phyloP scores from a whole-genome alignment of 2,329 filamentous ascomycete species.

The Colletotrichum gigasporum region DNA sequence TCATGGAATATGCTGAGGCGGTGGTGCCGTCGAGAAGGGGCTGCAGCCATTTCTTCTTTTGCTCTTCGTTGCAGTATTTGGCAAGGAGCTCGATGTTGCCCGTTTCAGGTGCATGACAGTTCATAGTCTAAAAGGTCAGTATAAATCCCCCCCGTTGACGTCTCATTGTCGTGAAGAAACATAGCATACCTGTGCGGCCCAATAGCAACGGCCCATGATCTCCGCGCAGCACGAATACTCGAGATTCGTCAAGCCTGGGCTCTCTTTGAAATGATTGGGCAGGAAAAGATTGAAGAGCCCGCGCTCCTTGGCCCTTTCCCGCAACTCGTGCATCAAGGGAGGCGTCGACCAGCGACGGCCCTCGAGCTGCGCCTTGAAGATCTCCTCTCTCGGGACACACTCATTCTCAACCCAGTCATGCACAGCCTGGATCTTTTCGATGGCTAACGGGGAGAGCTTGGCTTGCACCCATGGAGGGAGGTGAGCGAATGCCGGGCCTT shows the following conservation, averaged over 20 bases:
- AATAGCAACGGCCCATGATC: conserved; percentile 85
- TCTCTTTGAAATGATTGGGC: conserved; percentile 93
- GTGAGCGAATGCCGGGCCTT: conserved; percentile 40
- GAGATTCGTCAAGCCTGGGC: conserved; percentile 90
- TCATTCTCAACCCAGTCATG: conserved; percentile 53
- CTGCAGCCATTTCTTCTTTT: conserved; percentile 85
- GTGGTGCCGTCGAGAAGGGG: conserved; percentile 87
- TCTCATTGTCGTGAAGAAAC: too few species aligned
- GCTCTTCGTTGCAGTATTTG: conserved; percentile 86
- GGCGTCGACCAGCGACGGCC: conserved; percentile 49
- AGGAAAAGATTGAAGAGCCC: conserved; percentile 99
- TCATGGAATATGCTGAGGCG: conserved; percentile 92
- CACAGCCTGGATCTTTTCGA: conserved; percentile 52
- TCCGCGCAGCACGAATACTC: conserved; percentile 99
- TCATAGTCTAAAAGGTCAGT: conserved; percentile 63
- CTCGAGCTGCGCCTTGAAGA: conserved; percentile 49
- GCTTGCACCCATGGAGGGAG: conserved; percentile 39
- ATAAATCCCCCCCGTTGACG: background rate
- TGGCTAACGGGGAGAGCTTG: conserved; percentile 44
- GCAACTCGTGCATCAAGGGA: conserved; percentile 49
- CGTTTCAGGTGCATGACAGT: conserved; percentile 91
- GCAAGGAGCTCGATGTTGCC: conserved; percentile 96
- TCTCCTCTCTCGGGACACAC: conserved; percentile 52
- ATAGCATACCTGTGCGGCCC: conserved; percentile 77
- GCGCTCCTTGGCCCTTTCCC: conserved; percentile 76